Base-by-base conservation (phyloP, 176 grass and related monocot genomes). In the Puccinellia tenuiflora region DNA sequence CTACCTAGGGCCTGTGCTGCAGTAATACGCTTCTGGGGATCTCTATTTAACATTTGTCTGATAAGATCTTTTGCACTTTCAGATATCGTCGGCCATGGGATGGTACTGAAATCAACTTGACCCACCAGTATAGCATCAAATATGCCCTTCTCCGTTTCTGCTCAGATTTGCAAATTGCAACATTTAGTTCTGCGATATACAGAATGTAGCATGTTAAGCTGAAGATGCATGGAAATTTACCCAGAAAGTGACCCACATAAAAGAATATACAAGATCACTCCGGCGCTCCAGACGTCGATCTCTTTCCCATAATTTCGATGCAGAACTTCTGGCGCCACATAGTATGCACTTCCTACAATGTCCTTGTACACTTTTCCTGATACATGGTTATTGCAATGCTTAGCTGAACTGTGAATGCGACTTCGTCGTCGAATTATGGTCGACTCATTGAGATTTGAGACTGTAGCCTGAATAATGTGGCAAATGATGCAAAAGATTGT, bases 261-360 rank as follows among this genome's bases (percentile, higher is more conserved):
- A 47, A 97, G 92, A 82, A 94, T 94, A 43, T 94, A 97, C 52
- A 97, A 55, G 54, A 97, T 97, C 30, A 97, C 77, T 57, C 94
- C 92, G 6, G 94, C 92, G 11, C 92, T 97, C 92, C 92, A 97
- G 9, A 97, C 75, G 62, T 94, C 94, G 9, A 87, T 88, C 45
- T 97, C 94, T 86, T 78, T 94, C n/a, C 92, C 94, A 7, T 97
- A 97, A 6, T 85, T 94, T 43, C 18, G 59, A 20, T 48, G 52
- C 68, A 97, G 12, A 30, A 97, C 90, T 69, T 97, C 92, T 48
- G 90, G 94, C 24, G 94, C 92, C 35, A 97, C 90, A 22, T 94
- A 94, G 85, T 92, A 94, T 9, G 90, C 83, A 55, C 86, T 94
- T 64, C 94, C 94, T 22, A 97, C 91, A 28, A 87, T 39, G 1